Percentiles rank a stretch among this genome's conserved stretches.
Evolutionary conservation across 176 grass and related monocot genomes (phyloP).

Genomic region (Elaeis guineensis): DNA sequence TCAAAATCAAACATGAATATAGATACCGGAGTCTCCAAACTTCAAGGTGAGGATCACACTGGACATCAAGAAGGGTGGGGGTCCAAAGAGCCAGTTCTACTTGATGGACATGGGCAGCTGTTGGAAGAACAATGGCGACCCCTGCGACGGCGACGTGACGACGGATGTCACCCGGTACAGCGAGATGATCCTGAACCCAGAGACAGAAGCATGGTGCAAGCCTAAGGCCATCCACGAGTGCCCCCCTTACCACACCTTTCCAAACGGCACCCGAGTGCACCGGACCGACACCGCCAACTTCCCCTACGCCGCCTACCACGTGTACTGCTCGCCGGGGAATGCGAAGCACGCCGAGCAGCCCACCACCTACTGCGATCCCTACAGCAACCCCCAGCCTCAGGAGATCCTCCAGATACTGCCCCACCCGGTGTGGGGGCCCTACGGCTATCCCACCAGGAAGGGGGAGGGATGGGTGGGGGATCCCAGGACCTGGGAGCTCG

Average conservation of each 20-base stretch:
- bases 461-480: constrained; percentile 82
- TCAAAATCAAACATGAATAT: background rate
- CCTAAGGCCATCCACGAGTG: constrained; percentile 40
- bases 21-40: constrained; percentile 72
- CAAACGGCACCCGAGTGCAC: constrained; percentile 64
- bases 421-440: constrained; percentile 70
- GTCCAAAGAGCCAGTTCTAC: constrained; percentile 74
- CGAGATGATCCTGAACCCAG: constrained; percentile 97
- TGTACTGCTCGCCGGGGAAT: constrained; percentile 90
- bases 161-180: constrained; percentile 85
- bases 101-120: constrained; percentile 94
- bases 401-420: constrained; percentile 86
- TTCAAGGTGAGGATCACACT: constrained; percentile 69
- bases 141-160: constrained; percentile 62
- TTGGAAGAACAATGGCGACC: constrained; percentile 74
- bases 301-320: constrained; percentile 74
- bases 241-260: constrained; percentile 87
- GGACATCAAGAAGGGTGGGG: constrained; percentile 68
- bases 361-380: constrained; percentile 75
- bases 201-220: constrained; percentile 47
- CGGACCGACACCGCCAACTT: constrained; percentile 40
- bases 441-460: constrained; percentile 57
- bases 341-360: constrained; percentile 53
- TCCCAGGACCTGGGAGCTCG: constrained; percentile 65
- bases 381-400: constrained; percentile 94